A percentile compares a stretch with the other conserved stretches of the same genome.
phyloP scores from a whole-genome alignment of 176 grass and related monocot genomes.

The Sorghum bicolor region Sorghum_bicolor_NCBIv3 NC_012879.2:52296501-52297000 shows the following conservation, averaged over 20 bases:
- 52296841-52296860: background rate
- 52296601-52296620: background rate
- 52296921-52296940: too few relatives aligned
- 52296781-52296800: constrained; percentile 27
- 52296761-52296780: background rate
- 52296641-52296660: background rate
- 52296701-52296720: background rate
- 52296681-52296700: background rate
- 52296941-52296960: too few relatives aligned
- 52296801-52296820: constrained; percentile 4
- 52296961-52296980: too few relatives aligned
- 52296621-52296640: too few relatives aligned
- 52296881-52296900: background rate
- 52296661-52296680: background rate
- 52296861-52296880: background rate
- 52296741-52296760: constrained; percentile 7
- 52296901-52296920: background rate
- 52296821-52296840: background rate
- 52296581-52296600: background rate
- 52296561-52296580: background rate
- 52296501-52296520: background rate
- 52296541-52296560: constrained; percentile 20
- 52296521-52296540: constrained; percentile 28
- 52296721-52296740: background rate
- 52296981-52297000: too few relatives aligned